Percentiles rank a stretch among this genome's conserved stretches.
Conservation (phyloP, 2,329 filamentous ascomycete genomes). For the Ophiostoma triangulosporum region DNA sequence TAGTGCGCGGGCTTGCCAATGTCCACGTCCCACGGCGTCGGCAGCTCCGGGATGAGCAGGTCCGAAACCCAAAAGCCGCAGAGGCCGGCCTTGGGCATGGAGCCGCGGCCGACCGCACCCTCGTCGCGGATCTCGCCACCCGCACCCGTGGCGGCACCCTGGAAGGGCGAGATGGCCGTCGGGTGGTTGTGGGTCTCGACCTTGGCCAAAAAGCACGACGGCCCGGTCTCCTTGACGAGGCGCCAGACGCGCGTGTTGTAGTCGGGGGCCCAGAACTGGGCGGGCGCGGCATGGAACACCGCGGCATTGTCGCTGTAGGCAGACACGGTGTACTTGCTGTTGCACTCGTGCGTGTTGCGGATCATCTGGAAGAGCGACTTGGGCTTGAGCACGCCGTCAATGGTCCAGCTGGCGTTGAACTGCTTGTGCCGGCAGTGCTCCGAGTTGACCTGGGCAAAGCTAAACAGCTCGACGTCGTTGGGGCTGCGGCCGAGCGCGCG, state of each 20-base stretch:
- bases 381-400: constrained; percentile 70
- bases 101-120: constrained; percentile 84
- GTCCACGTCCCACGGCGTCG: constrained; percentile 80
- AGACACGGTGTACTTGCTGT: constrained; percentile 72
- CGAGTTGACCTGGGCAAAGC: constrained; percentile 99
- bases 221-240: constrained; percentile 71
- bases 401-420: constrained; percentile 94
- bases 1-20: constrained; percentile 84
- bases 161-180: constrained; percentile 84
- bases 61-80: constrained; percentile 93
- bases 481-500: constrained; percentile 52
- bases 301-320: constrained; percentile 97
- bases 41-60: constrained; percentile 71
- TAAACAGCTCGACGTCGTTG: constrained; percentile 91
- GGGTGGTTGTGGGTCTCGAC: constrained; percentile 98
- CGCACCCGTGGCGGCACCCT: constrained; percentile 87
- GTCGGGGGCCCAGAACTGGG: constrained; percentile 77
- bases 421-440: constrained; percentile 81
- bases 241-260: constrained; percentile 78
- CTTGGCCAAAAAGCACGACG: constrained; percentile 62
- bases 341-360: constrained; percentile 77
- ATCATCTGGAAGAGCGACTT: constrained; percentile 93
- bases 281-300: constrained; percentile 62
- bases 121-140: constrained; percentile 95
- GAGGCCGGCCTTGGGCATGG: constrained; percentile 82